phyloP scores from a whole-genome alignment of 257 asterid species.

The Schizonepeta tenuifolia region DNA sequence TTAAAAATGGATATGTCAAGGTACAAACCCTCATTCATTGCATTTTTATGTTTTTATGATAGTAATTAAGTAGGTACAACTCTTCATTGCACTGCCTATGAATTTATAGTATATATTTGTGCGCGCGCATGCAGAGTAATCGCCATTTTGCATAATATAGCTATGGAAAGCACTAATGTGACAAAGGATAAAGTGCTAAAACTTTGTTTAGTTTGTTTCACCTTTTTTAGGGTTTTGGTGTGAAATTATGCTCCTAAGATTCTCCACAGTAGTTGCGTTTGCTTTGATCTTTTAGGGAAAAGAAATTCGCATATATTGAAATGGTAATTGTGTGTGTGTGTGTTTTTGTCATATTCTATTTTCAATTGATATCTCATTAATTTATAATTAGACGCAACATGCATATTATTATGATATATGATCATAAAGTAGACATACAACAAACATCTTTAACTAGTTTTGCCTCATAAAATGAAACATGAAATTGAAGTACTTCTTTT shows the following conservation, averaged over 20 bases:
- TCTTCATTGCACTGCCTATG: not conserved
- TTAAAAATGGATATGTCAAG: slow-evolving; percentile 65
- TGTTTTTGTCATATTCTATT: not conserved
- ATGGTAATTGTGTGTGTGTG: not conserved
- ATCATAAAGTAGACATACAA: no score
- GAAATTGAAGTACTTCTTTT: not conserved
- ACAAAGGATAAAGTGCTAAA: slow-evolving; percentile 25
- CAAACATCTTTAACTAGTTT: not conserved
- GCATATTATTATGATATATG: not conserved
- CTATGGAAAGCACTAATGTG: not conserved
- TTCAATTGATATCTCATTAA: not conserved
- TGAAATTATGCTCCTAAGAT: not conserved
- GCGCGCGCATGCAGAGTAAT: no score
- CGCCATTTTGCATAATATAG: not conserved
- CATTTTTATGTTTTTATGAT: no score
- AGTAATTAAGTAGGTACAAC: not conserved
- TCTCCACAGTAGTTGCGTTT: slow-evolving; percentile 1
- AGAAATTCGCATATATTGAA: not conserved
- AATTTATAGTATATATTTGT: not conserved
- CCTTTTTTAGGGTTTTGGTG: slow-evolving; percentile 16
- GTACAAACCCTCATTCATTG: slow-evolving; percentile 30
- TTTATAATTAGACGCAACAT: not conserved
- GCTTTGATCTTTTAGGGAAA: not conserved
- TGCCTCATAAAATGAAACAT: not conserved
- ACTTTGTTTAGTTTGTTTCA: not conserved